Evolutionary conservation across 2,329 filamentous ascomycete species (phyloP).

Genomic region (Neofusicoccum cordaticola): DNA sequence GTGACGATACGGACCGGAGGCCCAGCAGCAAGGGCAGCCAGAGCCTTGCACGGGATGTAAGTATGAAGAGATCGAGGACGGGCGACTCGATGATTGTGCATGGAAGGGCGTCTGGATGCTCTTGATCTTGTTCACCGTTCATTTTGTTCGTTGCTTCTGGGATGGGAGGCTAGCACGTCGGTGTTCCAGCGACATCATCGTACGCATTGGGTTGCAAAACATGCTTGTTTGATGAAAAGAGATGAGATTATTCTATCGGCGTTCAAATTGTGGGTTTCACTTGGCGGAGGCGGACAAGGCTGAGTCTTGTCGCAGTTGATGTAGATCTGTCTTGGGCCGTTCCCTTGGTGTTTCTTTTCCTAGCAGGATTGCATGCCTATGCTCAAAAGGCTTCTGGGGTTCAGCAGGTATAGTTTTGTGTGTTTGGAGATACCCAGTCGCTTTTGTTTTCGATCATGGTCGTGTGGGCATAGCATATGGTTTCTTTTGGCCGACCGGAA

Average conservation of each 20-base stretch:
- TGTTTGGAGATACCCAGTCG: constrained; percentile 5
- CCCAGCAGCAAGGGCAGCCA: constrained; percentile 2
- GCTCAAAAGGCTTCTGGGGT: background rate
- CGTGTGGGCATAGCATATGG: background rate
- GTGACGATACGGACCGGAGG: background rate
- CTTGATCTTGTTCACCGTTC: background rate
- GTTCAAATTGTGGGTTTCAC: too few relatives aligned
- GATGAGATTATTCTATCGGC: too few relatives aligned
- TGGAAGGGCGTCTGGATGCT: background rate
- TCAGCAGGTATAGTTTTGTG: background rate
- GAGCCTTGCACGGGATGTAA: constrained; percentile 18
- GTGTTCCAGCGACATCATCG: background rate
- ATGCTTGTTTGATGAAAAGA: too few relatives aligned
- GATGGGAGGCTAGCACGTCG: background rate
- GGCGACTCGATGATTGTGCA: constrained; percentile 20
- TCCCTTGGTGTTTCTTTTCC: background rate
- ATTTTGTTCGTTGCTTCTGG: background rate
- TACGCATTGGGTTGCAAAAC: background rate
- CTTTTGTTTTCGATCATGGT: background rate
- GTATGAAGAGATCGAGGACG: constrained; percentile 20
- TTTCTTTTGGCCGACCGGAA: background rate
- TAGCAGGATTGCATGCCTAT: background rate
- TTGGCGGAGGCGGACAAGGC: too few relatives aligned
- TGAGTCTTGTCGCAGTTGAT: too few relatives aligned
- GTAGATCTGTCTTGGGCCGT: too few relatives aligned